phyloP scores from a whole-genome alignment of 352 stramenopile species.

The Globisporangium rhizosaccharum region DNA sequence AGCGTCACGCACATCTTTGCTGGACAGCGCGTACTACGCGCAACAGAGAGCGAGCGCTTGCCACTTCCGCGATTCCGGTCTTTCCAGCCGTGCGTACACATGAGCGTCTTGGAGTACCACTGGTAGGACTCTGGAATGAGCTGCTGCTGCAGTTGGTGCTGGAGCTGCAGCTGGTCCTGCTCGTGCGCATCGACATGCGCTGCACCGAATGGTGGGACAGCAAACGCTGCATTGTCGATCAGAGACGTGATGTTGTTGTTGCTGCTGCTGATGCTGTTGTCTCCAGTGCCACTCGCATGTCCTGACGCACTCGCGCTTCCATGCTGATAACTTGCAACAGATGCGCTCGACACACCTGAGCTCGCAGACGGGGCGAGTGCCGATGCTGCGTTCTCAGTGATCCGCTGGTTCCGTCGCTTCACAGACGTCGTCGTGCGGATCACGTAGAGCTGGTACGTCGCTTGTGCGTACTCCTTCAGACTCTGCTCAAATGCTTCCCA shows the following conservation, averaged over 20 bases:
- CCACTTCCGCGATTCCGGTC: slow-evolving; percentile 53
- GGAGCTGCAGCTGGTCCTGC: background rate
- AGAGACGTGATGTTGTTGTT: background rate
- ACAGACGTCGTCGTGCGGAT: slow-evolving; percentile 77
- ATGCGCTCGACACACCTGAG: too few species aligned
- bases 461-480: slow-evolving; percentile 51
- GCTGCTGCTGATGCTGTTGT: background rate
- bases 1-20: slow-evolving; percentile 80
- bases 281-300: too few species aligned
- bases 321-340: too few species aligned
- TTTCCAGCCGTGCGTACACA: slow-evolving; percentile 81
- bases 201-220: too few species aligned
- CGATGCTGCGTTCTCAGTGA: slow-evolving; percentile 29
- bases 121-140: slow-evolving; percentile 57
- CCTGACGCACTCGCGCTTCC: too few species aligned
- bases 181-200: background rate
- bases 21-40: slow-evolving; percentile 61
- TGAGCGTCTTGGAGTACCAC: slow-evolving; percentile 83
- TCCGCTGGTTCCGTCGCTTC: slow-evolving; percentile 62
- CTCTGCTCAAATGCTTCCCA: slow-evolving; percentile 63
- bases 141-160: slow-evolving; percentile 18
- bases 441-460: slow-evolving; percentile 70
- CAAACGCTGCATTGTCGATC: too few species aligned
- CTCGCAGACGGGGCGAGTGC: background rate
- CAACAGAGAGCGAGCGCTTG: slow-evolving; percentile 54